Base-by-base conservation (phyloP, 106 monocot species). In the Acanthochlamys bracteata region DNA sequence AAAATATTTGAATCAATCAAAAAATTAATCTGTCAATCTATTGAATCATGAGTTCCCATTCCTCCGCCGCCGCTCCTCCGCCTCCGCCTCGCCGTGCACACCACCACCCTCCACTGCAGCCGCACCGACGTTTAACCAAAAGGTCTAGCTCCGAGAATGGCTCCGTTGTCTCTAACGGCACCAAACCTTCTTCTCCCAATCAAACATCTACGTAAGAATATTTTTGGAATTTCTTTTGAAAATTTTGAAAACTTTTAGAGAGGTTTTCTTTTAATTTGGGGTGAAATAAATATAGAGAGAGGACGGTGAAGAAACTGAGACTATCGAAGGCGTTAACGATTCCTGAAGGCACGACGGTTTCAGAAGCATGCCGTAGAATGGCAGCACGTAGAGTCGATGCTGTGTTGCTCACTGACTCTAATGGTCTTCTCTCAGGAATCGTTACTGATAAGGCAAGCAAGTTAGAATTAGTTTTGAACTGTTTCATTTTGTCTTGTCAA, bases 101-200 rank as follows among this genome's bases (percentile, higher is more conserved):
- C 82, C 63, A 53, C 10, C 41, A 21, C 33, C 66, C n/a, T n/a
- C n/a, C n/a, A n/a, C n/a, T n/a, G n/a, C n/a, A n/a, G n/a, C n/a
- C n/a, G n/a, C n/a, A n/a, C n/a, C n/a, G n/a, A n/a, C n/a, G n/a
- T n/a, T n/a, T n/a, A n/a, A n/a, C n/a, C n/a, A n/a, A n/a, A n/a
- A n/a, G n/a, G n/a, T n/a, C n/a, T n/a, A 14, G 49, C 75, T 56
- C 73, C 56, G 75, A 76, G 27, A 77, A 82, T 59, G 74, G 67
- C 62, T 63, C 53, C 24, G 20, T 65, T 19, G 68, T 69, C 45
- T 77, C 75, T 33, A 57, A 46, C 69, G 22, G 59, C 24, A 33
- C 80, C 65, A 94, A 87, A 60, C 80, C 86, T 25, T 39, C 75
- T 4, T 90, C 84, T 33, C 79, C 89, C 17, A 74, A 70, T 41